phyloP scores from a whole-genome alignment of 148 eudicot species.

The Linanthus parryae region DNA sequence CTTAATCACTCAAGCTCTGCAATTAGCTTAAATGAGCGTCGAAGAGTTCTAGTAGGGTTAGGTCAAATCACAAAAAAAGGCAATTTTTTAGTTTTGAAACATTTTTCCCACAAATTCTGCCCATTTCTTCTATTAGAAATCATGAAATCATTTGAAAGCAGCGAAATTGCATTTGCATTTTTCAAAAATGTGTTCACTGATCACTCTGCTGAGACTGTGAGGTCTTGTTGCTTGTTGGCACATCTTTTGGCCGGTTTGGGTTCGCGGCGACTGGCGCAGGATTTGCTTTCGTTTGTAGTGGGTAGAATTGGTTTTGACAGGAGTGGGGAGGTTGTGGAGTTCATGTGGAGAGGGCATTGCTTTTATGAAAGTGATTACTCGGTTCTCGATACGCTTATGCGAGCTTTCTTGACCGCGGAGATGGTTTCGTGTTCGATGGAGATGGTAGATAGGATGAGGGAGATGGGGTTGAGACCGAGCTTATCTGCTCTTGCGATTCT shows the following conservation, averaged over 20 bases:
- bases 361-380: constrained; percentile 51
- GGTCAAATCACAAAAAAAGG: constrained; percentile 39
- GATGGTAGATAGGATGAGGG: constrained; percentile 54
- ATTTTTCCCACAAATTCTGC: constrained; percentile 49
- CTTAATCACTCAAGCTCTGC: constrained; percentile 15
- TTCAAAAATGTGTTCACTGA: constrained; percentile 55
- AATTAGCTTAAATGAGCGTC: constrained; percentile 57
- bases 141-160: constrained; percentile 40
- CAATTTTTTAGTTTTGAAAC: constrained; percentile 25
- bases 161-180: constrained; percentile 47
- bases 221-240: constrained; percentile 49
- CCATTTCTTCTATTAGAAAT: constrained; percentile 57
- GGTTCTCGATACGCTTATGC: constrained; percentile 80
- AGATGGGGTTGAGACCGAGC: constrained; percentile 47
- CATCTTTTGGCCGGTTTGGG: constrained; percentile 38
- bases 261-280: constrained; percentile 55
- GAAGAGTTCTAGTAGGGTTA: constrained; percentile 44
- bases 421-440: constrained; percentile 44
- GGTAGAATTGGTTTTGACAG: constrained; percentile 45
- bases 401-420: constrained; percentile 63
- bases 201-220: constrained; percentile 30
- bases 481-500: constrained; percentile 43
- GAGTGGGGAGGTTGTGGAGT: constrained; percentile 46
- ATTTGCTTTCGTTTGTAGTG: constrained; percentile 61
- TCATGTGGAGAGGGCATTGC: constrained; percentile 50